phyloP scores from a whole-genome alignment of 805 yeast genomes.

The Yarrowia deformans region DNA sequence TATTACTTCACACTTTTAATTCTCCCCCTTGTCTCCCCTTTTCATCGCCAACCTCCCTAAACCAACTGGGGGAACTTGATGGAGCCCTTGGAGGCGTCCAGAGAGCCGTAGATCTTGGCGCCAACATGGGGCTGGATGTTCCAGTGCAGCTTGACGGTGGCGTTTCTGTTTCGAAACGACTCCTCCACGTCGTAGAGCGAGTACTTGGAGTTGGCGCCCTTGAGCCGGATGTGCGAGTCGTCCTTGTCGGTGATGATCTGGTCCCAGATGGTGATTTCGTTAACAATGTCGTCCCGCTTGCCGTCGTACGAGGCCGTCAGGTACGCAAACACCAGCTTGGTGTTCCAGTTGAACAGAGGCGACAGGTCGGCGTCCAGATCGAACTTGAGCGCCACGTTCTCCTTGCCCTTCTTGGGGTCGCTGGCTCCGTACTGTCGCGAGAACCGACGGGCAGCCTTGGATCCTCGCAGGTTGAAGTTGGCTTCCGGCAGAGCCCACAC shows the following conservation, averaged over 20 bases:
- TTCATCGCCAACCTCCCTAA: background rate
- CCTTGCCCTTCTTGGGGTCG: constrained; percentile 68
- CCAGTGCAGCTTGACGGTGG: constrained; percentile 79
- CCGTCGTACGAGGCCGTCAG: constrained; percentile 84
- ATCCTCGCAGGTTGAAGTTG: constrained; percentile 16
- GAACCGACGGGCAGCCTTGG: constrained; percentile 50
- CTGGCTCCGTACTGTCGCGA: constrained; percentile 73
- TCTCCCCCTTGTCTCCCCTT: too few species aligned
- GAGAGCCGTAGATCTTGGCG: constrained; percentile 67
- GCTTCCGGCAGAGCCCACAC: constrained; percentile 44
- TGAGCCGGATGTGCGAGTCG: constrained; percentile 64
- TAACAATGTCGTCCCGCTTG: constrained; percentile 50
- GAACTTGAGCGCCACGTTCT: constrained; percentile 73
- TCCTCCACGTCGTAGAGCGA: constrained; percentile 85
- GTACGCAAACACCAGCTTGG: constrained; percentile 93
- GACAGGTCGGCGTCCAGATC: constrained; percentile 77
- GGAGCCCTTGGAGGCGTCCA: constrained; percentile 28
- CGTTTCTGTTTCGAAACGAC: constrained; percentile 61
- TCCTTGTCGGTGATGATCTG: constrained; percentile 67
- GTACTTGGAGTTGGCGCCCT: constrained; percentile 70
- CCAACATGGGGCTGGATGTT: constrained; percentile 94
- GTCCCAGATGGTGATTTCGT: constrained; percentile 91
- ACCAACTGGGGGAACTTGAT: constrained; percentile 35
- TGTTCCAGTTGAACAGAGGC: constrained; percentile 92
- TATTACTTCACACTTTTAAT: background rate